Conservation (phyloP, 768 basidiomycete genomes). For the Lentinula aciculospora region DNA sequence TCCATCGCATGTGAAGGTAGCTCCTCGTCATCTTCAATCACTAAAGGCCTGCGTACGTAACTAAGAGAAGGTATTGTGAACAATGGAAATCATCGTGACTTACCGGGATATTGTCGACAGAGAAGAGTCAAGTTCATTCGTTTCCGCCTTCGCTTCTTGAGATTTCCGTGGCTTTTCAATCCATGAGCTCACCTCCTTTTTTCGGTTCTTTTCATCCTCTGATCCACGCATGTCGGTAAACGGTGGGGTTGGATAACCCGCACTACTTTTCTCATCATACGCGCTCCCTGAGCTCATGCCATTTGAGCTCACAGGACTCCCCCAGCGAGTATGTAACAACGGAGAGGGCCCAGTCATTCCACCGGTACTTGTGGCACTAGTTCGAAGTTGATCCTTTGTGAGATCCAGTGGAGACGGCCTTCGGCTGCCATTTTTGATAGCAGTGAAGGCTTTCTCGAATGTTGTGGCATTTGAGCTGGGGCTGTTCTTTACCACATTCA, state of each 20-base stretch:
- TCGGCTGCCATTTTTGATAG: not conserved
- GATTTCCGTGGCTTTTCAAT: not conserved
- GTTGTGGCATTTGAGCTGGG: not conserved
- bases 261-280: conserved; percentile 3
- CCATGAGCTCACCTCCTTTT: not conserved
- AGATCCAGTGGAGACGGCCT: conserved; percentile 1
- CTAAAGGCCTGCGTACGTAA: conserved; percentile 19
- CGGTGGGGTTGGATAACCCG: conserved; percentile 4
- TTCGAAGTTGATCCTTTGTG: not conserved
- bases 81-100: not conserved
- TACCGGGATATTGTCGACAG: not conserved
- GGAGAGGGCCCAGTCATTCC: conserved; percentile 19
- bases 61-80: not conserved
- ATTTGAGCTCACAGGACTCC: conserved; percentile 24
- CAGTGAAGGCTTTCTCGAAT: not conserved
- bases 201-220: not conserved
- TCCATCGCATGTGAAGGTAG: conserved; percentile 10
- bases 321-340: conserved; percentile 35
- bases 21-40: conserved; percentile 41
- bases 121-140: not conserved
- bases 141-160: not conserved
- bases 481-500: conserved; percentile 4
- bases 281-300: conserved; percentile 3
- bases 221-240: not conserved
- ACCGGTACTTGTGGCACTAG: not conserved